Evolutionary conservation across 164 flowering plant genomes (phyloP).

Genomic region (Liquidambar formosana): DNA sequence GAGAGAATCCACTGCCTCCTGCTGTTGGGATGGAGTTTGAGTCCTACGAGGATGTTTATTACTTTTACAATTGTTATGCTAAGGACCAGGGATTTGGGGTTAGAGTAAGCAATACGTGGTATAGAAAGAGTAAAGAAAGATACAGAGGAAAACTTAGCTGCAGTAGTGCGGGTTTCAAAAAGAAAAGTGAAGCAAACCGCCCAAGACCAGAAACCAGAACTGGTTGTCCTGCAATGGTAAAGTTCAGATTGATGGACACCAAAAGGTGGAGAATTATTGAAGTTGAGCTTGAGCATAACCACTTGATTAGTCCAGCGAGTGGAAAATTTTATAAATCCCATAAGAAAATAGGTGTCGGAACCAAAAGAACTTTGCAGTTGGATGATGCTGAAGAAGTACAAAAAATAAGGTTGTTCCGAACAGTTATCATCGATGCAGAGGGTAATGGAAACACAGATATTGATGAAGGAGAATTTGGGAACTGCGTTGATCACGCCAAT

Average conservation of each 20-base stretch:
- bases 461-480: constrained; percentile 23
- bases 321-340: constrained; percentile 35
- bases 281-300: constrained; percentile 42
- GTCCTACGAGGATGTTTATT: constrained; percentile 39
- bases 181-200: constrained; percentile 38
- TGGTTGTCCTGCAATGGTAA: constrained; percentile 43
- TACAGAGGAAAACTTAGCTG: constrained; percentile 46
- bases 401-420: constrained; percentile 37
- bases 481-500: constrained; percentile 16
- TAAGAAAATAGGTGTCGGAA: constrained; percentile 26
- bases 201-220: constrained; percentile 44
- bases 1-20: constrained; percentile 41
- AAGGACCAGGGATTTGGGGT: constrained; percentile 41
- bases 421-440: constrained; percentile 38
- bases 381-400: constrained; percentile 31
- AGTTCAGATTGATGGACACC: constrained; percentile 35
- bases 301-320: constrained; percentile 31
- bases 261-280: constrained; percentile 40
- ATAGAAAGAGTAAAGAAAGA: constrained; percentile 39
- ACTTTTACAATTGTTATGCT: constrained; percentile 39
- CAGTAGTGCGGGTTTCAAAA: constrained; percentile 43
- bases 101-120: constrained; percentile 42
- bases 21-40: constrained; percentile 46
- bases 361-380: constrained; percentile 30
- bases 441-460: constrained; percentile 22